Evolutionary conservation across 495 filamentous ascomycete genomes (phyloP).

Genomic region (Hypoxylon lenormandii): DNA sequence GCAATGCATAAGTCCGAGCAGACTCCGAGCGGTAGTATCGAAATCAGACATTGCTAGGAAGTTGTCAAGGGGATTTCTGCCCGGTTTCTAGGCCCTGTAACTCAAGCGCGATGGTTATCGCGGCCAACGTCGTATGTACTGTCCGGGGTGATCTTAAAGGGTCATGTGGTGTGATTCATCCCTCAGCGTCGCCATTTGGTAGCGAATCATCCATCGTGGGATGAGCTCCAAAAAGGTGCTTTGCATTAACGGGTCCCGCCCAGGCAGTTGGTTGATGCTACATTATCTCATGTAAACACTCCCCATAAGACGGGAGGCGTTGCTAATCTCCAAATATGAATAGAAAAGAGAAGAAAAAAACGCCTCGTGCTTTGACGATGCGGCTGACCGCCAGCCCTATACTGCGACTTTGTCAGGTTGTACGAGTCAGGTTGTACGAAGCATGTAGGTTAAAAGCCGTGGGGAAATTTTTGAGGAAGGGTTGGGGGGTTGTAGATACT

Average conservation of each 20-base stretch:
- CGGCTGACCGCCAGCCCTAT: no score
- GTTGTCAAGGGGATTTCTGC: background rate
- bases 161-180: conserved; percentile 1
- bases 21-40: no score
- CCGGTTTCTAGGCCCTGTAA: background rate
- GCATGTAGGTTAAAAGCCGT: no score
- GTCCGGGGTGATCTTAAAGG: background rate
- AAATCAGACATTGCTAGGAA: no score
- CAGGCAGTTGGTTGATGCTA: conserved; percentile 1
- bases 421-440: no score
- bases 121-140: background rate
- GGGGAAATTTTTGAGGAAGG: no score
- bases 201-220: conserved; percentile 3
- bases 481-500: no score
- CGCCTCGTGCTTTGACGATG: no score
- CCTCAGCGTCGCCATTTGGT: background rate
- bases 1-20: no score
- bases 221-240: conserved; percentile 2
- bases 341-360: no score
- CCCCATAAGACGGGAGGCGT: background rate
- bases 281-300: background rate
- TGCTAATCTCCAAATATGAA: background rate
- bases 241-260: background rate
- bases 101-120: background rate
- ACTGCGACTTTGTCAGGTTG: no score